Evolutionary conservation across 768 basidiomycete genomes (phyloP).

Genomic region (Phaeotremella skinneri): DNA sequence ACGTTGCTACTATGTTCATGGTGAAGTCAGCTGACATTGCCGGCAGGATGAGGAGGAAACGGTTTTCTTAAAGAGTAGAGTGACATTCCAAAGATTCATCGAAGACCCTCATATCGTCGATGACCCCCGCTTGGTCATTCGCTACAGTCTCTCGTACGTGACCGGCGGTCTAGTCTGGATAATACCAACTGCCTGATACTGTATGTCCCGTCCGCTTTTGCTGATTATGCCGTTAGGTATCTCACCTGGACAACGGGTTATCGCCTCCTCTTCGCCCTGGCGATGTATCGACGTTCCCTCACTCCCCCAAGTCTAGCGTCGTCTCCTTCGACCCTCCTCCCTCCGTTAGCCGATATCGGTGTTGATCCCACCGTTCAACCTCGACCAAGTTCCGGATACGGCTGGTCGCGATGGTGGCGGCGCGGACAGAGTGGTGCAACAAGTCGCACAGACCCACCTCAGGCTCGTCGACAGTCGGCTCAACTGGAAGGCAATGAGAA

Average conservation of each 20-base stretch:
- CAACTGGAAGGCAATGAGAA: neutral
- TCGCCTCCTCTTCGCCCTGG: conserved; percentile 71
- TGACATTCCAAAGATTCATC: conserved; percentile 67
- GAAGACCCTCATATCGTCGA: conserved; percentile 63
- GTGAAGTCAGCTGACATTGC: conserved; percentile 29
- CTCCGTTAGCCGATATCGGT: conserved; percentile 19
- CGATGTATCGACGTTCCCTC: conserved; percentile 62
- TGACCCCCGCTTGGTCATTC: conserved; percentile 67
- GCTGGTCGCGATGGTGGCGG: conserved; percentile 52
- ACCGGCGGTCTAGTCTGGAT: neutral
- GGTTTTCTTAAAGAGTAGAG: conserved; percentile 61
- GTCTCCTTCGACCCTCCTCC: conserved; percentile 5
- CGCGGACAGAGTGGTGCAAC: conserved; percentile 30
- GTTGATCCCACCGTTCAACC: neutral
- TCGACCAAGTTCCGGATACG: conserved; percentile 35
- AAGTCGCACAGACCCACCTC: conserved; percentile 3
- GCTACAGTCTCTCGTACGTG: conserved; percentile 66
- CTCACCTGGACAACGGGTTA: conserved; percentile 73
- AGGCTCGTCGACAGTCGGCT: conserved; percentile 4
- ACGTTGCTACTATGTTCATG: conserved; percentile 9
- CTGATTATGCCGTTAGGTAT: conserved; percentile 64
- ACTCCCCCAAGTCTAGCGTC: conserved; percentile 29
- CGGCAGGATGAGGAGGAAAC: conserved; percentile 60
- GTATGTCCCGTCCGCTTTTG: neutral
- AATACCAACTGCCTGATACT: neutral